Percentiles rank a stretch among this genome's conserved stretches.
These are phyloP conservation scores for Sphenostylis stenocarpa DNA, from an alignment of 306 rosid species.

Conservation along the genomic window DNA sequence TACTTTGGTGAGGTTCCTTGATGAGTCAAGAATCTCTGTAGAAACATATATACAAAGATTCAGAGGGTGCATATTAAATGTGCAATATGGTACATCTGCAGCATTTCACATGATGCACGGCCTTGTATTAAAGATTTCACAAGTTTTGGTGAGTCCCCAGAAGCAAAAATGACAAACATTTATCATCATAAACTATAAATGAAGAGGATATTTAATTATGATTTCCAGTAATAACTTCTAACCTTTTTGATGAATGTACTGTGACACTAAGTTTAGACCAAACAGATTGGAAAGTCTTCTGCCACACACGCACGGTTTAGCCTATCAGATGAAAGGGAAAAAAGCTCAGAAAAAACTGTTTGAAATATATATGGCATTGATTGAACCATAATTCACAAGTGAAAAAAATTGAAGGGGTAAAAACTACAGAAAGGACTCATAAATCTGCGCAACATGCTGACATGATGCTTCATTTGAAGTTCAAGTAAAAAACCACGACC, in stretches of 20 bases:
- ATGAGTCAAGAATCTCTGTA: not conserved
- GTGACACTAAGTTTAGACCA: slow-evolving; percentile 13
- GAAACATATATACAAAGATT: slow-evolving; percentile 21
- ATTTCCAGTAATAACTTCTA: slow-evolving; percentile 20
- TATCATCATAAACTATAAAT: slow-evolving; percentile 31
- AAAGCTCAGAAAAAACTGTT: not conserved
- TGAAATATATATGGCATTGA: slow-evolving; percentile 37
- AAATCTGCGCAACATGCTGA: not conserved
- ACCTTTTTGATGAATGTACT: not conserved
- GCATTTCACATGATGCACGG: slow-evolving; percentile 89
- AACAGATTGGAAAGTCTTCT: slow-evolving; percentile 32
- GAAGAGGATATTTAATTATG: slow-evolving; percentile 17
- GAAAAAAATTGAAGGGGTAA: slow-evolving; percentile 18
- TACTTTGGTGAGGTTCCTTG: not conserved
- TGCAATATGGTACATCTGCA: slow-evolving; percentile 46
- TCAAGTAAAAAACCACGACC: too few relatives aligned
- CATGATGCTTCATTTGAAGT: too few relatives aligned
- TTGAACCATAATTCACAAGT: slow-evolving; percentile 21
- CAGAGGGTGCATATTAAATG: slow-evolving; percentile 53
- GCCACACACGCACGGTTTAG: slow-evolving; percentile 7
- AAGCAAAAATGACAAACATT: not conserved
- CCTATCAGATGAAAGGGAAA: slow-evolving; percentile 11
- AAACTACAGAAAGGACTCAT: not conserved
- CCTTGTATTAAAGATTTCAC: slow-evolving; percentile 57
- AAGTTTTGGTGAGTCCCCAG: slow-evolving; percentile 55